These are phyloP conservation scores for Colletotrichum kahawae DNA, from an alignment of 2,329 filamentous ascomycete genomes.

Conservation along the genomic window DNA sequence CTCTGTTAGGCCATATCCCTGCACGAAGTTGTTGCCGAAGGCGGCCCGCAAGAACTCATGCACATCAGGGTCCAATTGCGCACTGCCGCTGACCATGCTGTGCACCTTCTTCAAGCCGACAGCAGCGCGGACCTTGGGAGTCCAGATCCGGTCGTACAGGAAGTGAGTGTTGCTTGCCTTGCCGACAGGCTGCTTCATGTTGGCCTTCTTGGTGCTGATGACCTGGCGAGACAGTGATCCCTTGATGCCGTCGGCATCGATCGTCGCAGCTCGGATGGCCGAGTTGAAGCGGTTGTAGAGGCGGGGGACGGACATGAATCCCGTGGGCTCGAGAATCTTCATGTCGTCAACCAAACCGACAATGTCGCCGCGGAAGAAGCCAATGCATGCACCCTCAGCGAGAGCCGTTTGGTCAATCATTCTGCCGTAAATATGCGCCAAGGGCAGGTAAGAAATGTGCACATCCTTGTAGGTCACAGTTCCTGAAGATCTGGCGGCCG, in stretches of 20 bases:
- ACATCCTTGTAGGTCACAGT: constrained; percentile 61
- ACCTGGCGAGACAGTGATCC: constrained; percentile 82
- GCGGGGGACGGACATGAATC: constrained; percentile 87
- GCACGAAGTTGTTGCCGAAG: constrained; percentile 78
- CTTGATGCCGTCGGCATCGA: constrained; percentile 80
- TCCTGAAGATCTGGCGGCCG: constrained; percentile 61
- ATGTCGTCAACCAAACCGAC: constrained; percentile 87
- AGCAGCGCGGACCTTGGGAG: constrained; percentile 82
- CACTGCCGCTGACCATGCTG: constrained; percentile 85
- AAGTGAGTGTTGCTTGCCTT: constrained; percentile 81
- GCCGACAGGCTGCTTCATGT: constrained; percentile 72
- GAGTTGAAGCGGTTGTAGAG: constrained; percentile 90
- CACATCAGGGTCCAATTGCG: constrained; percentile 86
- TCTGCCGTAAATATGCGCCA: constrained; percentile 94
- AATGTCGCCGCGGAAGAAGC: constrained; percentile 95
- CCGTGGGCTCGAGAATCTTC: constrained; percentile 82
- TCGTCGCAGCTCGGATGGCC: constrained; percentile 78
- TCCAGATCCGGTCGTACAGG: constrained; percentile 87
- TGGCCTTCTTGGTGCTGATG: constrained; percentile 79
- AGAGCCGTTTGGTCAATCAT: constrained; percentile 79
- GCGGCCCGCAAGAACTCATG: constrained; percentile 88
- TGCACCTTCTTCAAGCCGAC: constrained; percentile 78
- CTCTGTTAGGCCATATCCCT: constrained; percentile 95
- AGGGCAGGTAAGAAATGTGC: constrained; percentile 84
- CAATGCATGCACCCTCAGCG: constrained; percentile 75